Base-by-base conservation (phyloP, 352 stramenopile species). In the Phytopythium boreale region DNA sequence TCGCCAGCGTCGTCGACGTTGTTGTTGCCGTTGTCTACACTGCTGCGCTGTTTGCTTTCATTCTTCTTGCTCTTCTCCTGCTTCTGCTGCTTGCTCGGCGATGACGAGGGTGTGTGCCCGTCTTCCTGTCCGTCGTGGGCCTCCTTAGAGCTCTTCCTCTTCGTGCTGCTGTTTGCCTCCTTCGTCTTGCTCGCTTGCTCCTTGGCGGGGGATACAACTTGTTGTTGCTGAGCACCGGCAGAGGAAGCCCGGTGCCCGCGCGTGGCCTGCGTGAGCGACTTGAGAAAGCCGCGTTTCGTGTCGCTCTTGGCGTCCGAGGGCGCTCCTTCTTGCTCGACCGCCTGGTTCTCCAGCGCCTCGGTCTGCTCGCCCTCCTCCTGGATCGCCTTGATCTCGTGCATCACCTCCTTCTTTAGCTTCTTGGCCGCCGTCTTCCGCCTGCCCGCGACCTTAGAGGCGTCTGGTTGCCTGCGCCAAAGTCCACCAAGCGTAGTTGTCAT, bases 111-210 rank as follows among this genome's bases (percentile, higher is more conserved):
- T 2, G 39, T n/a, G 39, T n/a, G 39, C 3, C 8, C 39, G 1
- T n/a, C 17, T 46, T 4, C 12, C 15, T 60, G 1, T 22, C 37
- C 49, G 10, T 44, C 34, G 1, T 55, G 29, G 12, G 15, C 22
- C 10, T 70, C 59, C 11, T 56, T 49, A 17, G 52, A 56, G 27
- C 15, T 41, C 31, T 57, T 62, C n/a, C 15, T 64, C 68, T 67
- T 62, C 34, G 34, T 39, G 10, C 5, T 39, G 10, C 34, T 39
- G 10, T 2, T 1, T 10, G 10, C 1, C 34, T 39, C 34, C 34
- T 39, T 56, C n/a, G n/a, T n/a, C 57, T 71, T 74, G 36, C 27
- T 56, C 26, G 49, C 7, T 37, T 37, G 22, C 2, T 56, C 19
- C 5, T 24, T 27, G 27, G 47, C 4, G n/a, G 22, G n/a, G 47